Evolutionary conservation across 1,139 yeast species (phyloP), one percentile per base, ranked within the genome.

Genomic region (Protomyces arabidopsidicola): DNA sequence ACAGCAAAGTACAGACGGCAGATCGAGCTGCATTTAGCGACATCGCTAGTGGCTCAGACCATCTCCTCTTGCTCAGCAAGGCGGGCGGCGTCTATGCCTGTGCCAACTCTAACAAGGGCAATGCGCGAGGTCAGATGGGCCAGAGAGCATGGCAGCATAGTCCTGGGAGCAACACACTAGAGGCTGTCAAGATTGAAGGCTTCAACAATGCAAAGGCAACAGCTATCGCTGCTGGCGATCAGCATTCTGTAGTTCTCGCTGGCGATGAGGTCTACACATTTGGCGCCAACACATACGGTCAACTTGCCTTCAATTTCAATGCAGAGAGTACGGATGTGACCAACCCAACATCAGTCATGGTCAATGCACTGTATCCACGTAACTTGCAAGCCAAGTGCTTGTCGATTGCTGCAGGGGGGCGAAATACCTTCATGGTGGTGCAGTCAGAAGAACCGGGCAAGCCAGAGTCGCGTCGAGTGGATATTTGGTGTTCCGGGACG

Each of bases 241-340:
- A 78, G 72, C 96, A 90, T 75, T 84, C 90, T 8, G 72, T 90
- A 35, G 95, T 84, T 1, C 73, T 82, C 36, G 93, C 89, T 69
- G 70, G 76, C 1, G 72, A 78, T 27, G 79, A 80, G 65, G 76
- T 90, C 18, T 88, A 87, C 83, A 82, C 90, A 1, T 91, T 95
- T 83, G 98, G 98, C 36, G 83, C 83, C 66, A 93, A 93, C 73
- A 78, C 82, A 1, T 82, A 76, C 72, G 98, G 98, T 27, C 93
- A 93, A 72, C 79, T 95, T 67, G 96, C 91, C n/a, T 78, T 83
- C 57, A 84, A 85, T 8, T 85, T 87, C 59, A 59, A 45, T 35
- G 78, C 82, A 34, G 83, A 83, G 65, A 83, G 87, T 12, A 90
- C 87, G 68, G 77, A 81, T 60, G 80, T 86, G 60, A 84, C 95